Percentiles rank a stretch among this genome's conserved stretches.
These are phyloP conservation scores for Naganishia sp. DNA, from an alignment of 1,284 basidiomycete species.

Conservation along the genomic window DNA sequence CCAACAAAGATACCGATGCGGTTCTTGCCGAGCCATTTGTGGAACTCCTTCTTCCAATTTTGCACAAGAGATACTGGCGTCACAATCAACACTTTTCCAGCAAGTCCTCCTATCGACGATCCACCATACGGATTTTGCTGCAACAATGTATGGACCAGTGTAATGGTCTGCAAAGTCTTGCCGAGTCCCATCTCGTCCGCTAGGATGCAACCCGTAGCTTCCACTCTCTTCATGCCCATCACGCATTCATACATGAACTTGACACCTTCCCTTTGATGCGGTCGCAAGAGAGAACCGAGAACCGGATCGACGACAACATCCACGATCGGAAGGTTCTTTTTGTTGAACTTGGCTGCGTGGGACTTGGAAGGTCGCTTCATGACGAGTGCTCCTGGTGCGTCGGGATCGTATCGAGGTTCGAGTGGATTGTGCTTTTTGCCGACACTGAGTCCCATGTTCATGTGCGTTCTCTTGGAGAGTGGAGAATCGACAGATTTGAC, in stretches of 20 bases:
- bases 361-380: slow-evolving; percentile 76
- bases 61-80: slow-evolving; percentile 92
- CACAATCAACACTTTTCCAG: slow-evolving; percentile 83
- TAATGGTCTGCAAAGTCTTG: slow-evolving; percentile 84
- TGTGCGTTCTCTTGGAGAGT: slow-evolving; percentile 1
- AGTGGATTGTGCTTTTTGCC: slow-evolving; percentile 17
- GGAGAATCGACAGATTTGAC: slow-evolving; percentile 12
- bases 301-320: slow-evolving; percentile 93
- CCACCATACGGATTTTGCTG: slow-evolving; percentile 81
- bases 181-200: slow-evolving; percentile 98
- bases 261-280: slow-evolving; percentile 86
- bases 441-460: slow-evolving; percentile 9
- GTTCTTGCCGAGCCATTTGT: slow-evolving; percentile 88
- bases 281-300: slow-evolving; percentile 73
- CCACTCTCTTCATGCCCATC: slow-evolving; percentile 87
- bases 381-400: slow-evolving; percentile 73
- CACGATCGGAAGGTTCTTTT: slow-evolving; percentile 57
- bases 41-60: slow-evolving; percentile 96
- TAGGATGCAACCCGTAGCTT: slow-evolving; percentile 83
- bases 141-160: slow-evolving; percentile 82
- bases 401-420: slow-evolving; percentile 60
- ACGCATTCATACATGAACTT: slow-evolving; percentile 92
- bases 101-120: slow-evolving; percentile 58
- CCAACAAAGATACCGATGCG: slow-evolving; percentile 76
- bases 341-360: slow-evolving; percentile 69